phyloP scores from a whole-genome alignment of 2,329 filamentous ascomycete genomes.

The Calycina marina region DNA sequence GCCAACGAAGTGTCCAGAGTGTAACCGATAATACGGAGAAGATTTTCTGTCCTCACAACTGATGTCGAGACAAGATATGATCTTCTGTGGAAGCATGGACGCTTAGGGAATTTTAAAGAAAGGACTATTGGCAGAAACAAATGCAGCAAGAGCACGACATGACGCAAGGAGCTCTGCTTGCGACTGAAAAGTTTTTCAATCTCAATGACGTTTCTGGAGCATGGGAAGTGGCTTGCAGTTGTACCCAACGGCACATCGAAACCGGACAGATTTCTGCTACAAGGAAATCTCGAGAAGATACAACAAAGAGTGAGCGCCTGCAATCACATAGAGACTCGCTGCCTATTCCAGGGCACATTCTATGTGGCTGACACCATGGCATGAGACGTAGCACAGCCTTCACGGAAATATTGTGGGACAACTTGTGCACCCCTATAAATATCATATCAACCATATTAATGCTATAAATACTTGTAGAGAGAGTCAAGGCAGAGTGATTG shows the following conservation, averaged over 20 bases:
- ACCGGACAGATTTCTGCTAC: background rate
- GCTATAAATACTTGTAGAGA: too few species aligned
- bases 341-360: too few species aligned
- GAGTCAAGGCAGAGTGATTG: too few species aligned
- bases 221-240: conserved; percentile 1
- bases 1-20: conserved; percentile 5
- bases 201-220: conserved; percentile 3
- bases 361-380: too few species aligned
- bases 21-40: conserved; percentile 4
- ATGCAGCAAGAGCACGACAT: conserved; percentile 2
- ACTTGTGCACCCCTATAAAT: too few species aligned
- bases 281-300: too few species aligned
- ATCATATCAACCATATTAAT: too few species aligned
- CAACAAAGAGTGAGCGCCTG: too few species aligned
- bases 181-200: conserved; percentile 2
- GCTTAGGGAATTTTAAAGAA: conserved; percentile 1
- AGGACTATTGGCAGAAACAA: conserved; percentile 7
- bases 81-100: background rate
- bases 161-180: background rate
- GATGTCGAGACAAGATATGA: background rate
- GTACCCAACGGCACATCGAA: background rate
- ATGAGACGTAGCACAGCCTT: too few species aligned
- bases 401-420: too few species aligned
- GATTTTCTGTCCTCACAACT: conserved; percentile 4
- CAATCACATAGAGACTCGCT: too few species aligned